A percentile compares a stretch with the other conserved stretches of the same genome.
These are phyloP conservation scores for Saraca asoca DNA, from an alignment of 331 rosid species.

Conservation along the genomic window DNA sequence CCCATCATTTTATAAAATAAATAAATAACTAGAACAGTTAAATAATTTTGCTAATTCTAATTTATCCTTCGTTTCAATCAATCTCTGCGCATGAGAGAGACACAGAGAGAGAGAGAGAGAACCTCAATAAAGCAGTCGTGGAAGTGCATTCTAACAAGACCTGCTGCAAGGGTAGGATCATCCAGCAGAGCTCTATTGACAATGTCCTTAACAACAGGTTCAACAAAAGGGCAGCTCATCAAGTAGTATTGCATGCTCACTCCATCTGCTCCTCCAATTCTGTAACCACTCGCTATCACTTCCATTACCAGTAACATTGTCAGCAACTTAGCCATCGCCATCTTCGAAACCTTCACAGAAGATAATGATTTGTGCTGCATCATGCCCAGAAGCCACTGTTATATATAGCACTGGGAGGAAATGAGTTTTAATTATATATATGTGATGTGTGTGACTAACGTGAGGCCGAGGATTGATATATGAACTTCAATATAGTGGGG, in stretches of 20 bases:
- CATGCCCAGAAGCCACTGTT: constrained; percentile 3
- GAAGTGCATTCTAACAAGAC: constrained; percentile 80
- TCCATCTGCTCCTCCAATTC: constrained; percentile 40
- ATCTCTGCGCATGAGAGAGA: not conserved
- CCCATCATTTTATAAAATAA: too few species aligned
- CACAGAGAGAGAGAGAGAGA: constrained; percentile 14
- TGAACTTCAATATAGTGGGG: constrained; percentile 38
- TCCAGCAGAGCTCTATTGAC: constrained; percentile 57
- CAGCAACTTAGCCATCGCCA: constrained; percentile 40
- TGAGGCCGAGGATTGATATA: not conserved
- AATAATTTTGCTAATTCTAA: too few species aligned
- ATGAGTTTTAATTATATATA: constrained; percentile 3
- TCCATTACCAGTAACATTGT: constrained; percentile 38
- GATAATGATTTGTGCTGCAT: constrained; percentile 12
- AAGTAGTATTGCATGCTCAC: constrained; percentile 65
- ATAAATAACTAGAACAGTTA: too few species aligned
- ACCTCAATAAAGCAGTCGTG: constrained; percentile 89
- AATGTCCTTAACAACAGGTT: constrained; percentile 47
- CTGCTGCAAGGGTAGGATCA: constrained; percentile 79
- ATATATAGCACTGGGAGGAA: not conserved
- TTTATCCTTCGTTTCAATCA: too few species aligned
- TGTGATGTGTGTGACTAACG: not conserved
- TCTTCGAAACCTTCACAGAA: constrained; percentile 32
- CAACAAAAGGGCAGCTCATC: constrained; percentile 64
- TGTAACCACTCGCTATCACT: constrained; percentile 37